phyloP scores from a whole-genome alignment of 2,329 filamentous ascomycete genomes.

The Aureobasidium uvarum region DNA sequence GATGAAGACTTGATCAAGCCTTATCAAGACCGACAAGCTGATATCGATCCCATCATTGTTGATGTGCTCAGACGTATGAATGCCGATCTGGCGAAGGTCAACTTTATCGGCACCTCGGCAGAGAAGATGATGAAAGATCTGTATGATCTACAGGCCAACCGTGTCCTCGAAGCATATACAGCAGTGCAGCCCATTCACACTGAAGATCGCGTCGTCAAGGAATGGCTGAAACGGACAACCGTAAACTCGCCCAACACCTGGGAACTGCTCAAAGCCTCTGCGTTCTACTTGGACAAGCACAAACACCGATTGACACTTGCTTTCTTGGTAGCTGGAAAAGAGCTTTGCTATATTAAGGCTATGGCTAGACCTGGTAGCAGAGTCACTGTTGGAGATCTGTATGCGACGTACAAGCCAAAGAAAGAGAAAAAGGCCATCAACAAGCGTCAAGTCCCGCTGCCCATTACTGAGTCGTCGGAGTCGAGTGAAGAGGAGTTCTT shows the following conservation, averaged over 20 bases:
- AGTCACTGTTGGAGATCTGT: neutral
- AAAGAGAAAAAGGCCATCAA: conserved; percentile 14
- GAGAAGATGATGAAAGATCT: conserved; percentile 1
- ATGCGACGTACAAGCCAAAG: conserved; percentile 21
- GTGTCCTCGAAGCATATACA: conserved; percentile 25
- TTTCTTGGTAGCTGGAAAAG: conserved; percentile 43
- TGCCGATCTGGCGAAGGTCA: neutral
- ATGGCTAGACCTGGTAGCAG: neutral
- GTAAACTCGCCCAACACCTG: conserved; percentile 38
- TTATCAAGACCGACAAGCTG: neutral
- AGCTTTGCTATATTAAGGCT: conserved; percentile 43
- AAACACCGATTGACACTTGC: conserved; percentile 36
- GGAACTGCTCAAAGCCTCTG: conserved; percentile 49
- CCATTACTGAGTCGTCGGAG: neutral
- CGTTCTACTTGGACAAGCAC: conserved; percentile 38
- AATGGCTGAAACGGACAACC: conserved; percentile 31
- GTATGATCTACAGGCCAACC: neutral
- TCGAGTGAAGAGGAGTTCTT: conserved; percentile 25
- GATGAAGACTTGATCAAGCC: conserved; percentile 11
- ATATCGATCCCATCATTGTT: neutral
- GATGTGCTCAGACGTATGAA: neutral
- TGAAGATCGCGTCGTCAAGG: conserved; percentile 27
- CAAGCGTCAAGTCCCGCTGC: neutral
- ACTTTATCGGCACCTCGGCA: neutral
- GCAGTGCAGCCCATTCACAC: conserved; percentile 29